Evolutionary conservation across 2,329 filamentous ascomycete species (phyloP).

Genomic region (Zymoseptoria crescenta): DNA sequence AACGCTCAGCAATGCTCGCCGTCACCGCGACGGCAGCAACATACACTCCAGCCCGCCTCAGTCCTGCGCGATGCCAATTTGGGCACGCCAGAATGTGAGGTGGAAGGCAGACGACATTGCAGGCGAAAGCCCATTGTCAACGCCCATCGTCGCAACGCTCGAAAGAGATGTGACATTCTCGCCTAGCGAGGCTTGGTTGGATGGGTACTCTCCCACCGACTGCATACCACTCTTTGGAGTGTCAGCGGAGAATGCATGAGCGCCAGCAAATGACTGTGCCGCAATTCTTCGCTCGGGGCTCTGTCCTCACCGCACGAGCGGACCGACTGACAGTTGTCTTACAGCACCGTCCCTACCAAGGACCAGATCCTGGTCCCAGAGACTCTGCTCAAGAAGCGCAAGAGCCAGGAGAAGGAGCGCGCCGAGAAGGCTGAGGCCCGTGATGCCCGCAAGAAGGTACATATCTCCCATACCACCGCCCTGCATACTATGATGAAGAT

Average conservation of each 20-base stretch:
- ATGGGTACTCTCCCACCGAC: constrained; percentile 57
- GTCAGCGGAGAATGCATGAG: constrained; percentile 33
- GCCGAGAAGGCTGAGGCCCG: constrained; percentile 60
- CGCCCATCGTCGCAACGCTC: constrained; percentile 10
- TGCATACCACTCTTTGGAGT: constrained; percentile 46
- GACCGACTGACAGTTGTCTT: constrained; percentile 54
- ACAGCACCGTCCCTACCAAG: constrained; percentile 82
- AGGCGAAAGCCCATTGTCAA: constrained; percentile 6
- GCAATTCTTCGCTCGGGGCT: constrained; percentile 90
- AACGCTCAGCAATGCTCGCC: constrained; percentile 42
- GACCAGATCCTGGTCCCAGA: constrained; percentile 96
- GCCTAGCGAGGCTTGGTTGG: constrained; percentile 25
- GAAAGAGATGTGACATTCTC: constrained; percentile 23
- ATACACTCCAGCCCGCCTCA: constrained; percentile 24
- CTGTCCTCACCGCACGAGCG: constrained; percentile 42
- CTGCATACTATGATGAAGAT: constrained; percentile 61
- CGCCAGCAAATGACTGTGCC: constrained; percentile 76
- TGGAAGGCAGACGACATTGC: constrained; percentile 8
- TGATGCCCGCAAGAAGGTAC: constrained; percentile 72
- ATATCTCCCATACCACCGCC: constrained; percentile 34
- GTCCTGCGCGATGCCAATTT: constrained; percentile 29
- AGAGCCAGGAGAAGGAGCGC: constrained; percentile 98
- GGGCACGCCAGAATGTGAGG: constrained; percentile 32
- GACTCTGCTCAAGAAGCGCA: constrained; percentile 99
- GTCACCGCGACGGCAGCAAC: constrained; percentile 13